Evolutionary conservation across 495 filamentous ascomycete species (phyloP), one percentile per base, ranked within the genome.

Genomic region (Cetradonia linearis): DNA sequence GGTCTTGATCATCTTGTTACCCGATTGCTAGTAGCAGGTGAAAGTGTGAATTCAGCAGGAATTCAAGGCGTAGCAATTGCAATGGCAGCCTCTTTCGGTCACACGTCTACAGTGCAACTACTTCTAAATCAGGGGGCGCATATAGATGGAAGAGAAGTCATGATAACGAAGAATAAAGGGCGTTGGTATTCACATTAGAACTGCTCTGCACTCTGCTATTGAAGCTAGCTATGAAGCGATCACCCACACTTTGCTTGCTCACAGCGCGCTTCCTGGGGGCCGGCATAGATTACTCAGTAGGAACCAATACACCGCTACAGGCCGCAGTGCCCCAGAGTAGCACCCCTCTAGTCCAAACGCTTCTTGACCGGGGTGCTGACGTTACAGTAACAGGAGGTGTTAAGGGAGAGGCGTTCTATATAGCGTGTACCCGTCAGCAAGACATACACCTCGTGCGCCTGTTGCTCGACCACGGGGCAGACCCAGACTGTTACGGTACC

Each of bases 111-210:
- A 30, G 59, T 61, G 28, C 20, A 61, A 27, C 11, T 61, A 16
- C 50, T 61, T 5, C n/a, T 61, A 14, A 28, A 34, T 0, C 30
- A n/a, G 11, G 59, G 59, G 56, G 59, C 59, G 16, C 14, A 56
- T 46, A 50, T 61, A 11, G 9, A 61, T 61, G 25, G 20, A 11
- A 20, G 23, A 28, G 25, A 42, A 42, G 38, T 42, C 18, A n/a
- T 42, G 46, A 11, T 0, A 27, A 28, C 3, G 14, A 10, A 4
- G 11, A 11, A 27, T 11, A 14, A 1, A 5, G 1, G 11, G 46
- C 25, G 23, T 13, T 7, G 10, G 5, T 18, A 0, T 31, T n/a
- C 28, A 27, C 28, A 8, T 25, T 25, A 20, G 0, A n/a, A 42
- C 48, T 31, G 59, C 52, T 40, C 25, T 55, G 30, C 49, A 56